Conservation (phyloP, 2,329 filamentous ascomycete genomes). For the Grosmannia huntii region DNA sequence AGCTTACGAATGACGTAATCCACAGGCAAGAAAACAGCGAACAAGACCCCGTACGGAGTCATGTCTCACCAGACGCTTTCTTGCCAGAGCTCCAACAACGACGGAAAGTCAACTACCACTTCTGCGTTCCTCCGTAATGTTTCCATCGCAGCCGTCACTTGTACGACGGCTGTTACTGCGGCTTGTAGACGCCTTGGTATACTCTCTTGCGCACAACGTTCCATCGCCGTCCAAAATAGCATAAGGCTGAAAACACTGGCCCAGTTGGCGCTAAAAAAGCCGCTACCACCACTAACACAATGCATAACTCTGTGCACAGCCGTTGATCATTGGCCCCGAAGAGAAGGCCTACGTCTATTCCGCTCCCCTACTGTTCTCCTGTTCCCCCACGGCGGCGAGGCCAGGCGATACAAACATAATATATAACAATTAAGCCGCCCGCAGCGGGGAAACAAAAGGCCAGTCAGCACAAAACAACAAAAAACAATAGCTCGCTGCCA, state of each 20-base stretch:
- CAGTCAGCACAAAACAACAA: neutral
- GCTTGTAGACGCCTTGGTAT: too few species aligned
- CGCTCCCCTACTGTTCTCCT: neutral
- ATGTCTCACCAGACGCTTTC: too few species aligned
- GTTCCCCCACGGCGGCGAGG: constrained; percentile 10
- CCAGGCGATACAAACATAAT: constrained; percentile 4
- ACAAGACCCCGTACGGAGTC: too few species aligned
- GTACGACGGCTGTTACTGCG: too few species aligned
- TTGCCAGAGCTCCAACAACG: too few species aligned
- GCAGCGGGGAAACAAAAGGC: constrained; percentile 11
- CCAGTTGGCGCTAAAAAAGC: neutral
- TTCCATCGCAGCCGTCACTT: too few species aligned
- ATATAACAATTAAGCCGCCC: constrained; percentile 11
- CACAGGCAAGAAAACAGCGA: too few species aligned
- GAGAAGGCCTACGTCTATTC: neutral
- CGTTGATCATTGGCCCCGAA: too few species aligned
- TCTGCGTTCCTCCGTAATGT: too few species aligned
- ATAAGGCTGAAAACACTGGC: constrained; percentile 7
- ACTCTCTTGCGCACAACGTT: neutral
- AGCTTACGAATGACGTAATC: too few species aligned
- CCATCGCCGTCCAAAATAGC: constrained; percentile 2
- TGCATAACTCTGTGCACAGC: neutral
- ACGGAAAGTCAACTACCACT: too few species aligned
- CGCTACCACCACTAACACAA: neutral
- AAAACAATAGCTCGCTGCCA: neutral